Evolutionary conservation across 495 filamentous ascomycete genomes (phyloP), one percentile per base, ranked within the genome.

Genomic region (Pyrenula massariospora): DNA sequence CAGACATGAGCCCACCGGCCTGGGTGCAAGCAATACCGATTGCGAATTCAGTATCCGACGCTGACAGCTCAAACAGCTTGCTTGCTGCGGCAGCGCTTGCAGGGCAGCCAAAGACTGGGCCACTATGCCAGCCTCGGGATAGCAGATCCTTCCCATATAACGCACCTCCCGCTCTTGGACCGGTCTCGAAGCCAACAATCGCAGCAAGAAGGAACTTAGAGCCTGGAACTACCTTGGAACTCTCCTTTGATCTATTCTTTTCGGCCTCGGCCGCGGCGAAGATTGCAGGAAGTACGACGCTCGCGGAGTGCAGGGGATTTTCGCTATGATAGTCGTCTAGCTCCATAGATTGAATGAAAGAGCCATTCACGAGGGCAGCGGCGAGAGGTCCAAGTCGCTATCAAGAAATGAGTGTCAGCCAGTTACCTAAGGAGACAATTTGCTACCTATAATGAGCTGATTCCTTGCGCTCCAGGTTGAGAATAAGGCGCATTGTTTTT

Each of bases 311-410:
- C 3, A 63, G 31, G n/a, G 63, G 63, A 12, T 22, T 31, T 15
- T 54, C 56, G 22, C 23, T 15, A 21, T 58, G 56, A 12, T 22
- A 72, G 52, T 74, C 70, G 57, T 74, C 71, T 10, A 73, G 52
- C 57, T 73, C 71, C 20, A 67, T 66, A 15, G 58, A 67, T 57
- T 75, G 72, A 50, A 72, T 69, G 59, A 70, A 72, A 20, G 70
- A 60, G 22, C 65, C 63, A 57, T 73, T 75, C 10, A 75, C 52
- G 10, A 73, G 58, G 5, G 70, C 67, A 0, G 72, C 69, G 11
- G 66, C 56, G 12, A 70, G 57, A 21, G 68, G 68, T 5, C 25
- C 47, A 23, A 64, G 20, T 48, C 57, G 24, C 47, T 57, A 25
- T 2, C 53, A 19, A 49, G 36, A 58, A 42, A 8, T 15, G 15